Conservation (phyloP, 164 flowering plant genomes). For the Piper betle region DNA sequence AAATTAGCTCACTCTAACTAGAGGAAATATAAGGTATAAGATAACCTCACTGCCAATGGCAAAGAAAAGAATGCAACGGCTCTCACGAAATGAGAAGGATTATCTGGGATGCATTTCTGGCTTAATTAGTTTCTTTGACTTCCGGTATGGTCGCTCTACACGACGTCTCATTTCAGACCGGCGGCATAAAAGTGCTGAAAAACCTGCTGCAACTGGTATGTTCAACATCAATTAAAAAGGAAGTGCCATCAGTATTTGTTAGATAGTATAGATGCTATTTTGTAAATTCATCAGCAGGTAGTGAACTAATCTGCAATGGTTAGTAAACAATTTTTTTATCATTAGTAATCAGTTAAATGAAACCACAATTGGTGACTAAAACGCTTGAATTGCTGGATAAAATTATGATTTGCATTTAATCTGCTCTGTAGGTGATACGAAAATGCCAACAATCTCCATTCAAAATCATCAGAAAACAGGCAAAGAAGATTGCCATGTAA, state of each 20-base stretch:
- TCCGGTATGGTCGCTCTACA: slow-evolving; percentile 48
- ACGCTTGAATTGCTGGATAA: no score
- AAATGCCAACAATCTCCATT: neutral
- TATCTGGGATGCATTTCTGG: slow-evolving; percentile 73
- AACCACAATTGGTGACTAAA: no score
- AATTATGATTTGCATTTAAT: neutral
- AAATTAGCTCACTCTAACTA: neutral
- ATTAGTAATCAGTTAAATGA: no score
- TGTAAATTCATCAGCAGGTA: neutral
- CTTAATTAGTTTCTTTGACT: slow-evolving; percentile 59
- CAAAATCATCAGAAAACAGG: slow-evolving; percentile 1
- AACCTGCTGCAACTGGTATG: slow-evolving; percentile 19
- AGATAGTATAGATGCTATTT: neutral
- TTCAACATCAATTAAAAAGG: neutral
- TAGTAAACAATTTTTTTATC: no score
- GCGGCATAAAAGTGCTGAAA: slow-evolving; percentile 23
- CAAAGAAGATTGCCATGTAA: neutral
- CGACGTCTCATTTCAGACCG: slow-evolving; percentile 49
- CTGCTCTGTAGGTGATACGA: neutral
- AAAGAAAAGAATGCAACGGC: slow-evolving; percentile 36
- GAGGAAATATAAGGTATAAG: neutral
- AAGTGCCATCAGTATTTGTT: neutral
- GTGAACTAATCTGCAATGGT: neutral
- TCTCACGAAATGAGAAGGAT: slow-evolving; percentile 23
- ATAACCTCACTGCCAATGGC: slow-evolving; percentile 29